phyloP scores from a whole-genome alignment of 2,329 filamentous ascomycete genomes.

The Alternaria triticimaculans region DNA sequence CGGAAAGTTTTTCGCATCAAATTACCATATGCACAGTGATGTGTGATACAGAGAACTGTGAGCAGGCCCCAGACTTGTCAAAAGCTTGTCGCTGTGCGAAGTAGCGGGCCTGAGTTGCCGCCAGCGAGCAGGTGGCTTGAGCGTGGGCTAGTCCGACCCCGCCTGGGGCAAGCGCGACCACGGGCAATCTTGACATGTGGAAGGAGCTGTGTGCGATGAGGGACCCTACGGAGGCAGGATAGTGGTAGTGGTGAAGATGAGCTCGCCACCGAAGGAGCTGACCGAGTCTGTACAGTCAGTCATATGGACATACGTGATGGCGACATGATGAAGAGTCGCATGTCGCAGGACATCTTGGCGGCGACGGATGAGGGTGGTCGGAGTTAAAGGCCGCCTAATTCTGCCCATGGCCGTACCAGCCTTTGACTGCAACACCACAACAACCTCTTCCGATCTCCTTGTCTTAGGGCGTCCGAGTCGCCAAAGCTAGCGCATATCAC shows the following conservation, averaged over 20 bases:
- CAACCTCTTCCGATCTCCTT: neutral
- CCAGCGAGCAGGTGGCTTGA: conserved; percentile 1
- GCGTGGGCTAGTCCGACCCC: conserved; percentile 8
- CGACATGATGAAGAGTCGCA: conserved; percentile 12
- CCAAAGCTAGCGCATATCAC: conserved; percentile 7
- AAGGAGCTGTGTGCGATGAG: neutral
- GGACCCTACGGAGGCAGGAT: neutral
- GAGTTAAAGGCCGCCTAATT: conserved; percentile 28
- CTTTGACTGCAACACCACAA: conserved; percentile 7
- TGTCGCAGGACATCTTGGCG: conserved; percentile 12
- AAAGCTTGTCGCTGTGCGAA: neutral
- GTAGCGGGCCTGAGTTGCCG: neutral
- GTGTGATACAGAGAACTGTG: neutral
- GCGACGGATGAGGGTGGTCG: conserved; percentile 13
- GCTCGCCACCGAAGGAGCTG: conserved; percentile 2
- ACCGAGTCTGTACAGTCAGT: conserved; percentile 14
- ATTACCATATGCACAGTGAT: neutral
- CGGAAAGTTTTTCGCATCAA: neutral
- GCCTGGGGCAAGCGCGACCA: neutral
- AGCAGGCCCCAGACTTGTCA: neutral
- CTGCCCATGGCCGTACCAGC: conserved; percentile 11
- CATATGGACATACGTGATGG: neutral
- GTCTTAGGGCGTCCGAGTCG: conserved; percentile 2
- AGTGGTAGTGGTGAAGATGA: neutral
- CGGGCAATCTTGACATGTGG: neutral